phyloP scores from a whole-genome alignment of 129 eudicot species.

The Flaveria ramosissima region DNA sequence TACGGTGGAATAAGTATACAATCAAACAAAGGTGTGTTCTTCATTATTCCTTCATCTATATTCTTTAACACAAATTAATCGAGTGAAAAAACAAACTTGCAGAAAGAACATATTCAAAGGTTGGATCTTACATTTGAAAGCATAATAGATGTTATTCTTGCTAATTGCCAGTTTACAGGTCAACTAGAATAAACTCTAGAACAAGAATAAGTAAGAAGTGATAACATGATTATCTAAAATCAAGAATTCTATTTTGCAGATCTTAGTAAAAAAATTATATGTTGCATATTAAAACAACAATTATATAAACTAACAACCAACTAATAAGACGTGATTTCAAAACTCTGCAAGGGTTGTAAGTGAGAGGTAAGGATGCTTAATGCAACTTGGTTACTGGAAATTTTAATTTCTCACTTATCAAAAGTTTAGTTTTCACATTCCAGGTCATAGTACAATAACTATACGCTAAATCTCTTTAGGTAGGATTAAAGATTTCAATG shows the following conservation, averaged over 20 bases:
- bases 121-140: conserved; percentile 81
- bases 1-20: too few relatives aligned
- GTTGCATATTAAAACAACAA: not conserved
- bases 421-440: too few relatives aligned
- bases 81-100: conserved; percentile 62
- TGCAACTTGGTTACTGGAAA: not conserved
- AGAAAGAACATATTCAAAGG: conserved; percentile 62
- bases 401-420: too few relatives aligned
- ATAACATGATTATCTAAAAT: not conserved
- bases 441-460: too few relatives aligned
- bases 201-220: conserved; percentile 1
- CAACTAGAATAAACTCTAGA: conserved; percentile 9
- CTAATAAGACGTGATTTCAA: conserved; percentile 36
- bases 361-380: conserved; percentile 68
- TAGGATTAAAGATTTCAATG: too few relatives aligned
- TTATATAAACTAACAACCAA: conserved; percentile 8
- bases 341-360: conserved; percentile 60
- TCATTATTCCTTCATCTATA: too few relatives aligned
- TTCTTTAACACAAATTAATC: conserved; percentile 27
- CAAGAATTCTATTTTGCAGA: not conserved
- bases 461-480: too few relatives aligned
- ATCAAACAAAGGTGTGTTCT: too few relatives aligned
- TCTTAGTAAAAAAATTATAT: not conserved
- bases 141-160: conserved; percentile 71
- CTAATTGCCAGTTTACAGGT: conserved; percentile 19